A percentile compares a stretch with the other conserved stretches of the same genome.
Conservation (phyloP, 768 basidiomycete genomes). For the Psilocybe tampanensis region DNA sequence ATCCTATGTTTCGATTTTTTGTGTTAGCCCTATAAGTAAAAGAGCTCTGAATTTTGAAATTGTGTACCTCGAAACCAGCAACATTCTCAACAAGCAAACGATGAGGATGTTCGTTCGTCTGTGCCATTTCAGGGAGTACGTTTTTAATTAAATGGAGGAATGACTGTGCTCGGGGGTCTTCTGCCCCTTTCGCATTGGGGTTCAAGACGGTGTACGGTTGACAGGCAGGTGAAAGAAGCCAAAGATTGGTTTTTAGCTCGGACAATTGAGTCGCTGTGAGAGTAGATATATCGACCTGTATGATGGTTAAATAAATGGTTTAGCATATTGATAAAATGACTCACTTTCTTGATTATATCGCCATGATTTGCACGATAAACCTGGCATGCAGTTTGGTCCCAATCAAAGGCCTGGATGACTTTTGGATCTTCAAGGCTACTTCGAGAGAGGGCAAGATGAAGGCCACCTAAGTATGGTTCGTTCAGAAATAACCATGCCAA, state of each 20-base stretch:
- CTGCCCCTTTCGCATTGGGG: slow-evolving; percentile 66
- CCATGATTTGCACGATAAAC: slow-evolving; percentile 71
- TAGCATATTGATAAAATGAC: slow-evolving; percentile 6
- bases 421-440: slow-evolving; percentile 47
- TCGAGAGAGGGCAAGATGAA: slow-evolving; percentile 66
- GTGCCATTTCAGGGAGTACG: slow-evolving; percentile 62
- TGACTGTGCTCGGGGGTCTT: slow-evolving; percentile 74
- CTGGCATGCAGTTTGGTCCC: slow-evolving; percentile 74
- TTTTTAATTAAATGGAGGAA: slow-evolving; percentile 71
- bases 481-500: background rate
- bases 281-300: slow-evolving; percentile 61
- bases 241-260: slow-evolving; percentile 55
- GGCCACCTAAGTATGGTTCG: slow-evolving; percentile 52
- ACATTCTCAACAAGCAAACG: slow-evolving; percentile 80
- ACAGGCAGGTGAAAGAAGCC: slow-evolving; percentile 83
- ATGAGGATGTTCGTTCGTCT: slow-evolving; percentile 47
- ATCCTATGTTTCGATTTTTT: slow-evolving; percentile 38
- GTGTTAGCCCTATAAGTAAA: background rate
- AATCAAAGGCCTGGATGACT: slow-evolving; percentile 76
- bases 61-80: slow-evolving; percentile 75
- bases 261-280: slow-evolving; percentile 53
- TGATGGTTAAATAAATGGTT: background rate
- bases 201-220: slow-evolving; percentile 85
- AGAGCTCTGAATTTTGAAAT: background rate
- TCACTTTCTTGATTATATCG: slow-evolving; percentile 52